phyloP scores from a whole-genome alignment of 345 rosid genomes.

The Xanthoceras sorbifolium region DNA sequence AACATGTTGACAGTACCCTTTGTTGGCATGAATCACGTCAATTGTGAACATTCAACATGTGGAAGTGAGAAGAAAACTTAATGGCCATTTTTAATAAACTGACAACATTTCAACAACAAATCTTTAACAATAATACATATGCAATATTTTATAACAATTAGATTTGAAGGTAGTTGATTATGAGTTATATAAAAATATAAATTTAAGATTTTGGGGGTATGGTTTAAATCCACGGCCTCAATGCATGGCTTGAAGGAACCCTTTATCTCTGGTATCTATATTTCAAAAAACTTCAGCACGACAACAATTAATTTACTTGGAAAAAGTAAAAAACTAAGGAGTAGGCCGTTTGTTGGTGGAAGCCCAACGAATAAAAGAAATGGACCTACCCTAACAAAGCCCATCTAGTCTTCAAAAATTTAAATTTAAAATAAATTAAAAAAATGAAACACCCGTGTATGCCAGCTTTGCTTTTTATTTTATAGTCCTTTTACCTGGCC shows the following conservation, averaged over 20 bases:
- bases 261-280: too few relatives aligned
- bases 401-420: slow-evolving; percentile 3
- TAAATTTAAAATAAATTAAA: neutral
- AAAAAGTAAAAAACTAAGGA: too few relatives aligned
- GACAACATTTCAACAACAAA: neutral
- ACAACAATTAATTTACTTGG: too few relatives aligned
- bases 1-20: neutral
- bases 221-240: too few relatives aligned
- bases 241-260: too few relatives aligned
- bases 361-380: neutral
- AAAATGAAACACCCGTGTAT: slow-evolving; percentile 35
- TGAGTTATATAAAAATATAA: too few relatives aligned
- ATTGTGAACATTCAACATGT: neutral
- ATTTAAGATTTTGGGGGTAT: too few relatives aligned
- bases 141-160: too few relatives aligned
- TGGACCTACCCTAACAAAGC: neutral
- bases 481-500: slow-evolving; percentile 14
- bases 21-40: neutral
- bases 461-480: slow-evolving; percentile 32
- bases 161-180: too few relatives aligned
- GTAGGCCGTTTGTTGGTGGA: neutral
- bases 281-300: too few relatives aligned
- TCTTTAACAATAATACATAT: neutral
- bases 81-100: neutral
- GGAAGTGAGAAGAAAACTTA: neutral